Conservation (phyloP, 2,329 filamentous ascomycete species). For the Chalaropsis thielavioides region DNA sequence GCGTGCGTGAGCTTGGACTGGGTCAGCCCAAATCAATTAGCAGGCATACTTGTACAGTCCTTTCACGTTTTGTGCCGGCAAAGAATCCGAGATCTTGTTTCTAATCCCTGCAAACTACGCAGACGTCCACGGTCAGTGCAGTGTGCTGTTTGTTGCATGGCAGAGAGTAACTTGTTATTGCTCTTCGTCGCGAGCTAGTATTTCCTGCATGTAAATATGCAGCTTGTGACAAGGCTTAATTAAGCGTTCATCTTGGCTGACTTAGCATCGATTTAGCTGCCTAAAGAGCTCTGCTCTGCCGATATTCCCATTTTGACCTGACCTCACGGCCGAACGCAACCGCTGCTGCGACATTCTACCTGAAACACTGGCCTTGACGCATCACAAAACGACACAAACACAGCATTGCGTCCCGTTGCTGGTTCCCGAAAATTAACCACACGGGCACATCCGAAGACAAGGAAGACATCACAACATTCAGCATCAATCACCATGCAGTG, state of each 20-base stretch:
- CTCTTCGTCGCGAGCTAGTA: not conserved
- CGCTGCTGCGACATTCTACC: not conserved
- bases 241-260: not conserved
- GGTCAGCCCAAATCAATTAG: not conserved
- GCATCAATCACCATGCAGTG: not conserved
- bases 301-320: not conserved
- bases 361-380: not conserved
- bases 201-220: not conserved
- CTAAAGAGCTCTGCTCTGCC: not conserved
- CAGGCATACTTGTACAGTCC: not conserved
- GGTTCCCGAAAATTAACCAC: not conserved
- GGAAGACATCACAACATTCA: not conserved
- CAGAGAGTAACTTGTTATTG: not conserved
- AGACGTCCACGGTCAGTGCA: not conserved
- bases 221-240: not conserved
- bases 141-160: not conserved
- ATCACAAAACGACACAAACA: not conserved
- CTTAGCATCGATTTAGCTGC: not conserved
- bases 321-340: not conserved
- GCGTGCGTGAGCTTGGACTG: not conserved
- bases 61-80: not conserved
- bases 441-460: not conserved
- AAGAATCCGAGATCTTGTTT: not conserved
- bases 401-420: too few relatives aligned
- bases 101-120: not conserved